Conservation (phyloP, 129 eudicot species). For the Pittosporum tobira region DNA sequence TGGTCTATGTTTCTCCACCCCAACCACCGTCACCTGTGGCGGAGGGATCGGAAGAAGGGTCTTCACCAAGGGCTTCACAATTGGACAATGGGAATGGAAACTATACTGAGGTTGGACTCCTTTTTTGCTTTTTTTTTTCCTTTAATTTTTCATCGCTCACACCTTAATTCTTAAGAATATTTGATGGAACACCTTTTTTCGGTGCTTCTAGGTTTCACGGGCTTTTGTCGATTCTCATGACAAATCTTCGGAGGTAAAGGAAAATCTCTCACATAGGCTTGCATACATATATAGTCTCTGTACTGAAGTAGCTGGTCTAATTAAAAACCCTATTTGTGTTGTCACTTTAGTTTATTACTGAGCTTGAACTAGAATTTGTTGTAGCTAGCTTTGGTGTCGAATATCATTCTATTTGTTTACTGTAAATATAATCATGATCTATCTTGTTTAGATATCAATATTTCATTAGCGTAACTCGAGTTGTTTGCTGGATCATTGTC, state of each 20-base stretch:
- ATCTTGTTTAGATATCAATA: not conserved
- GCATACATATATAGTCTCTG: not conserved
- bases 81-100: slow-evolving; percentile 35
- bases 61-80: slow-evolving; percentile 31
- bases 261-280: not conserved
- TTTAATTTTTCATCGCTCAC: too few species aligned
- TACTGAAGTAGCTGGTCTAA: not conserved
- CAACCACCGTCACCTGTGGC: slow-evolving; percentile 58
- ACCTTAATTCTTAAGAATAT: not conserved
- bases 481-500: not conserved
- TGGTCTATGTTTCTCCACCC: slow-evolving; percentile 55
- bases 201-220: slow-evolving; percentile 32
- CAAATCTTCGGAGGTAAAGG: slow-evolving; percentile 49
- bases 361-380: not conserved
- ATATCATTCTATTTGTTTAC: not conserved
- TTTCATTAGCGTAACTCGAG: not conserved
- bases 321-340: not conserved
- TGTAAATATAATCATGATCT: not conserved
- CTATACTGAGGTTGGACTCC: slow-evolving; percentile 31
- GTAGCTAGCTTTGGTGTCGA: not conserved
- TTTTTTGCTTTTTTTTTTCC: slow-evolving; percentile 6
- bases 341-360: not conserved
- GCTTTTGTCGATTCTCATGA: slow-evolving; percentile 41
- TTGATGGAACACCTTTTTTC: not conserved
- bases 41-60: slow-evolving; percentile 66